Evolutionary conservation across 2,329 filamentous ascomycete genomes (phyloP).

Genomic region (Colletotrichum tropicicola): DNA sequence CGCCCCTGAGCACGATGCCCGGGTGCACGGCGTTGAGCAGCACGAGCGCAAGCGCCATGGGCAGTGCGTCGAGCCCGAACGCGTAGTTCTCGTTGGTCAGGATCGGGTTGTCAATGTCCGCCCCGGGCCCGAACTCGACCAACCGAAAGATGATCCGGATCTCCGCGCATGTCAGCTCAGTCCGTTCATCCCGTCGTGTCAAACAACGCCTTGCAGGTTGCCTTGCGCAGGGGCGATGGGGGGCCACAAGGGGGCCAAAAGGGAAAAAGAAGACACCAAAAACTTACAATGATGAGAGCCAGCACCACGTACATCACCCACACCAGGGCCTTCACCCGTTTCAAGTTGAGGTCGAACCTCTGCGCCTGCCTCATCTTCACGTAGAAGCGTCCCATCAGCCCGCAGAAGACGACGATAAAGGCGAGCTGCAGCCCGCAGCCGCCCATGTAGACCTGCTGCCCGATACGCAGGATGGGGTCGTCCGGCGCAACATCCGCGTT

Average conservation of each 20-base stretch:
- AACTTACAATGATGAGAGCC: conserved; percentile 45
- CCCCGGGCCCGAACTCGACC: conserved; percentile 60
- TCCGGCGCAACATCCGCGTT: conserved; percentile 34
- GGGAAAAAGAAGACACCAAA: background rate
- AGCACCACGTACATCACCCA: conserved; percentile 44
- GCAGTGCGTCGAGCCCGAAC: conserved; percentile 60
- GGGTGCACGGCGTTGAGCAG: conserved; percentile 57
- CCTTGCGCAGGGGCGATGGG: background rate
- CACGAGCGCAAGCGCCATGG: conserved; percentile 60
- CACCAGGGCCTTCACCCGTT: conserved; percentile 43
- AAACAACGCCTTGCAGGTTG: background rate
- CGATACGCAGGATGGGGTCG: conserved; percentile 39
- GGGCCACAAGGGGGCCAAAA: background rate
- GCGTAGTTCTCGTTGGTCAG: conserved; percentile 61
- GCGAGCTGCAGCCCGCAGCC: conserved; percentile 47
- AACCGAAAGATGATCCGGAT: conserved; percentile 69
- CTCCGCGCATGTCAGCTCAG: conserved; percentile 38
- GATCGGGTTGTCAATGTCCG: conserved; percentile 51
- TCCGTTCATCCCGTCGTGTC: conserved; percentile 21
- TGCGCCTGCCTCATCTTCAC: conserved; percentile 34
- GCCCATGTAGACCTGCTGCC: conserved; percentile 49
- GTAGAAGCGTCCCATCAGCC: conserved; percentile 47
- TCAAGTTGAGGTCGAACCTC: conserved; percentile 34
- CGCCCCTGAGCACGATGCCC: conserved; percentile 54
- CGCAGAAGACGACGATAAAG: conserved; percentile 47